These are phyloP conservation scores for Penicillium expansum DNA, from an alignment of 2,329 filamentous ascomycete species.

Conservation along the genomic window DNA sequence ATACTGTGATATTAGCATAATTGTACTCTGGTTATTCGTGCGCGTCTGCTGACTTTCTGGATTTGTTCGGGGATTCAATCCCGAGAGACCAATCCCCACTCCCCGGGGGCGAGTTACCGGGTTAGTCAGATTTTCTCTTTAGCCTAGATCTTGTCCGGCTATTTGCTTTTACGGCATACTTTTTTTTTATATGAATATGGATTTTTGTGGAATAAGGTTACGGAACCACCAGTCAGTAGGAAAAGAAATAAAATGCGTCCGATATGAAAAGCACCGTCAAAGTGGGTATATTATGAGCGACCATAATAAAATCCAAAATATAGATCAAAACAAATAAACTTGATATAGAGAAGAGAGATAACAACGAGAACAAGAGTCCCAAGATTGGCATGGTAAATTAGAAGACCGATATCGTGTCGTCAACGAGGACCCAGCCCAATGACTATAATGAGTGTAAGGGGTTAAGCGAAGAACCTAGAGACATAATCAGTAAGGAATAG, in stretches of 20 bases:
- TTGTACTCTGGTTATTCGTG: neutral
- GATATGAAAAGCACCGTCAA: neutral
- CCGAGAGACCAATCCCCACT: neutral
- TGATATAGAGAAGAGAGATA: neutral
- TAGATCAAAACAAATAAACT: neutral
- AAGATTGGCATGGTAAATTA: neutral
- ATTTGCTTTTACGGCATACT: neutral
- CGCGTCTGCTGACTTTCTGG: neutral
- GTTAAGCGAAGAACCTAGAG: slow-evolving; percentile 7
- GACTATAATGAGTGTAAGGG: neutral
- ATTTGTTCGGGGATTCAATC: neutral
- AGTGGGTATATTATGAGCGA: slow-evolving; percentile 7
- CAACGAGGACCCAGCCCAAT: neutral
- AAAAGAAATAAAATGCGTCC: neutral
- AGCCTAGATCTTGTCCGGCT: neutral
- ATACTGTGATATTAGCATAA: neutral
- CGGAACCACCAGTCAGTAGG: neutral
- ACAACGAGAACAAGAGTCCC: neutral
- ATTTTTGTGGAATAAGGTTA: too few relatives aligned
- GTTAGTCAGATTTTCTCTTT: neutral
- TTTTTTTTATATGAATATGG: neutral
- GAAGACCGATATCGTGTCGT: neutral
- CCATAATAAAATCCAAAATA: slow-evolving; percentile 1
- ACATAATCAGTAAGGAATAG: neutral
- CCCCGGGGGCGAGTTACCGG: neutral